Evolutionary conservation across 352 stramenopile species (phyloP).

Genomic region (Globisporangium takayamanum): DNA sequence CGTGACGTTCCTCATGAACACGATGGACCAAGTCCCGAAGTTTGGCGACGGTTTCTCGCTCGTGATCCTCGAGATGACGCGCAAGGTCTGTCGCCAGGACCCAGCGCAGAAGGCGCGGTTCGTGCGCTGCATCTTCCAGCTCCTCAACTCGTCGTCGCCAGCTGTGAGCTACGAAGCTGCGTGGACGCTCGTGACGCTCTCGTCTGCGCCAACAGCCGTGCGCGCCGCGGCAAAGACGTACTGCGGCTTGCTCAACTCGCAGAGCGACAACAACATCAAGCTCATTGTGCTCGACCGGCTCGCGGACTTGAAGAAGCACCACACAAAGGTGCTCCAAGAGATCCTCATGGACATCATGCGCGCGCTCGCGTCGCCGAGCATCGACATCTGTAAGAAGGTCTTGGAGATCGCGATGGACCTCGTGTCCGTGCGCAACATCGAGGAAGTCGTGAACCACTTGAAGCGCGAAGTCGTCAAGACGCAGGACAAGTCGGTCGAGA

Average conservation of each 20-base stretch:
- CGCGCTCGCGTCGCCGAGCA: slow-evolving; percentile 93
- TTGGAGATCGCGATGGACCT: slow-evolving; percentile 98
- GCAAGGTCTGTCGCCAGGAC: slow-evolving; percentile 97
- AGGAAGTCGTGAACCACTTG: slow-evolving; percentile 92
- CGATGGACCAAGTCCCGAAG: slow-evolving; percentile 94
- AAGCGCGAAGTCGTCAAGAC: slow-evolving; percentile 90
- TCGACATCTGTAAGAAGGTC: slow-evolving; percentile 99
- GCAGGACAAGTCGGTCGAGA: slow-evolving; percentile 89
- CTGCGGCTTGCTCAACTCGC: slow-evolving; percentile 94
- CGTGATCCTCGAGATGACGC: slow-evolving; percentile 98
- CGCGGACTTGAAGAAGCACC: slow-evolving; percentile 95
- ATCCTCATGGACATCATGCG: slow-evolving; percentile 99
- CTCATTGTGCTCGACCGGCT: slow-evolving; percentile 99
- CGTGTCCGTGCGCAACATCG: slow-evolving; percentile 96
- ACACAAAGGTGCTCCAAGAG: slow-evolving; percentile 97
- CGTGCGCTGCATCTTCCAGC: slow-evolving; percentile 97
- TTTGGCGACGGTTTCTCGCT: slow-evolving; percentile 98
- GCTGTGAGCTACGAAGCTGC: slow-evolving; percentile 97
- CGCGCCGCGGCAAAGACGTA: slow-evolving; percentile 97
- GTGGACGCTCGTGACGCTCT: slow-evolving; percentile 98
- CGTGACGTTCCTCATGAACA: slow-evolving; percentile 96
- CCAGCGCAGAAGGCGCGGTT: slow-evolving; percentile 98
- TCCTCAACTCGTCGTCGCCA: slow-evolving; percentile 91
- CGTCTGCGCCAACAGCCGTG: slow-evolving; percentile 96
- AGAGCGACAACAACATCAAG: slow-evolving; percentile 99